Base-by-base conservation (phyloP, 352 stramenopile genomes). In the Pythium insidiosum region DNA sequence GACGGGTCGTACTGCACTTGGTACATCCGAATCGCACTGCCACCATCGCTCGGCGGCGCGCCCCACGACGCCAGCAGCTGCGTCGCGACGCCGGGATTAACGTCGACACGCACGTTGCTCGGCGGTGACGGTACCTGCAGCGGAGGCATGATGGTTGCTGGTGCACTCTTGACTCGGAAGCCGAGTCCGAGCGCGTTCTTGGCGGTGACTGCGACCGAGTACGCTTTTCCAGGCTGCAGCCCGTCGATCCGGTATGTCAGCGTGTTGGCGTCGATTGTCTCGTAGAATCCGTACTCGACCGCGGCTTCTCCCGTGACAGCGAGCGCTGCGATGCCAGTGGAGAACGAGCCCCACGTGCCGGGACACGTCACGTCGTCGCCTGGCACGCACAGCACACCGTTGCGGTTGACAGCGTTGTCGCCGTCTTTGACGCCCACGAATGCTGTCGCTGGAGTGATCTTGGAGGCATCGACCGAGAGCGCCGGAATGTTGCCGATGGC, bases 141-240 rank as follows among this genome's bases (percentile, higher is more conserved):
- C 15, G 85, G 84, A 13, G 62, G 66, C 1, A 67, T 66, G 37
- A 92, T 76, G 28, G 47, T 54, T 13, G 48, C 25, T 1, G 74
- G 76, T 3, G 64, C 57, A 3, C 70, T 67, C 28, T 54, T 53
- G 6, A 66, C 47, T 5, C 73, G 71, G 13, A 61, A 35, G 13
- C 72, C 61, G 18, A 73, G 59, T 30, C 86, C 88, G 16, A 84
- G 66, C 13, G 66, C 58, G 61, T 97, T 98, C 26, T 93, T 80
- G 5, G 86, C 90, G 6, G 85, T 75, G 24, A 98, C 82, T 1
- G 77, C 58, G 12, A 97, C 75, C 31, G 82, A 89, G 49, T 97
- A 97, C 13, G 73, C 54, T 21, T 70, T 56, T 0, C 89, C 90
- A 3, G 87, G 54, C 12, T 57, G 66, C 10, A 97, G 64, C 2